phyloP scores from a whole-genome alignment of 257 asterid species.

The Paulownia fortunei region DNA sequence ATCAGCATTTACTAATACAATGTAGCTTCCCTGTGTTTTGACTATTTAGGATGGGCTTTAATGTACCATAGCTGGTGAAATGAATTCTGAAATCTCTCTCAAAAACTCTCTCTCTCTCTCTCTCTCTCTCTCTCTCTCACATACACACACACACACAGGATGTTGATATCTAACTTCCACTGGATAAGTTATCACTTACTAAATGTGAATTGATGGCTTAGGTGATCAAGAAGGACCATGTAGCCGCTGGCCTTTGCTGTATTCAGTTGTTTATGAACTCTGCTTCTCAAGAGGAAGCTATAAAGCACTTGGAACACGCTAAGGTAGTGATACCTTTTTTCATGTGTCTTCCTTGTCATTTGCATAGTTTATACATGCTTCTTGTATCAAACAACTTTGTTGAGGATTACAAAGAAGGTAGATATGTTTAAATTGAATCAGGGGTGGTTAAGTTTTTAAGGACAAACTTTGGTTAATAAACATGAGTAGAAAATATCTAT shows the following conservation, averaged over 20 bases:
- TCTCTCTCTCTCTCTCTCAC: constrained; percentile 14
- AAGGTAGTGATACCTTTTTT: constrained; percentile 49
- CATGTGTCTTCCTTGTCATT: constrained; percentile 13
- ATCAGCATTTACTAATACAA: constrained; percentile 7
- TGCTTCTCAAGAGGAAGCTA: constrained; percentile 89
- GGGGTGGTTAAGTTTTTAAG: constrained; percentile 11
- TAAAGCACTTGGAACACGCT: constrained; percentile 88
- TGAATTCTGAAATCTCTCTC: constrained; percentile 4
- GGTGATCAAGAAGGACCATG: constrained; percentile 94
- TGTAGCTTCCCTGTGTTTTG: neutral
- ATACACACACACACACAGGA: neutral
- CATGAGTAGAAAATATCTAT: neutral
- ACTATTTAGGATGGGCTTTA: neutral
- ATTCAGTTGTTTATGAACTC: constrained; percentile 95
- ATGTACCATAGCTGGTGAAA: neutral
- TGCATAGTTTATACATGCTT: constrained; percentile 16
- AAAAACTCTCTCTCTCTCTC: neutral
- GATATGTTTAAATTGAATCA: neutral
- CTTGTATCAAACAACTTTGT: constrained; percentile 15
- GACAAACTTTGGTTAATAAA: neutral
- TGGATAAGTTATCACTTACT: constrained; percentile 28
- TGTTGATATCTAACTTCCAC: neutral
- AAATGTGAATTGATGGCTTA: constrained; percentile 40
- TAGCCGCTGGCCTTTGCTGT: constrained; percentile 97
- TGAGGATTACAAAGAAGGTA: constrained; percentile 19